These are phyloP conservation scores for Lepiota venenata DNA, from an alignment of 768 basidiomycete genomes.

Conservation along the genomic window DNA sequence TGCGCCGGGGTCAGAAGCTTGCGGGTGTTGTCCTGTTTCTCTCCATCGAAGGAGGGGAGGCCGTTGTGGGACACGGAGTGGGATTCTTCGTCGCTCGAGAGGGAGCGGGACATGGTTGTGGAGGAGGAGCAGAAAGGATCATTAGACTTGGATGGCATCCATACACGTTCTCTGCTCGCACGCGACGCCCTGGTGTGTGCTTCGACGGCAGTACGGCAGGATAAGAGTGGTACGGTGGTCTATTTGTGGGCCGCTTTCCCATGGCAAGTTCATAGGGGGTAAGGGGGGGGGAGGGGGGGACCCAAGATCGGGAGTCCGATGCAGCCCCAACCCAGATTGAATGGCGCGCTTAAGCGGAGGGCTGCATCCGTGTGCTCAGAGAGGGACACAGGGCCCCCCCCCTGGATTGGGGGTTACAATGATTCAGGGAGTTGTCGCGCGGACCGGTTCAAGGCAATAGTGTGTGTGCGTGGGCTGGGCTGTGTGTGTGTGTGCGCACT, in stretches of 20 bases:
- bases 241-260: not conserved
- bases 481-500: too few relatives aligned
- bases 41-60: not conserved
- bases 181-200: constrained; percentile 6
- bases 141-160: constrained; percentile 2
- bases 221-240: not conserved
- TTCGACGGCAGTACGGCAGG: not conserved
- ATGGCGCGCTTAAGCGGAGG: constrained; percentile 8
- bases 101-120: constrained; percentile 8
- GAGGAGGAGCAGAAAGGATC: not conserved
- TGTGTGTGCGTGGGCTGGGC: too few relatives aligned
- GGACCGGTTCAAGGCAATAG: constrained; percentile 1
- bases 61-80: not conserved
- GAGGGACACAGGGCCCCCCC: not conserved
- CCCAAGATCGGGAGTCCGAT: not conserved
- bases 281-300: too few relatives aligned
- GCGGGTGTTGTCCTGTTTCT: not conserved
- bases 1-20: not conserved
- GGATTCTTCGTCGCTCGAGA: constrained; percentile 1
- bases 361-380: not conserved
- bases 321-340: not conserved
- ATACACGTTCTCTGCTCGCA: constrained; percentile 2
- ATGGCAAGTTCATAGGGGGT: too few relatives aligned
- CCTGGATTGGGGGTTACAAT: not conserved
- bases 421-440: not conserved